Conservation (phyloP, 371 early-diverging fungal species). For the Syncephalis fuscata region DNA sequence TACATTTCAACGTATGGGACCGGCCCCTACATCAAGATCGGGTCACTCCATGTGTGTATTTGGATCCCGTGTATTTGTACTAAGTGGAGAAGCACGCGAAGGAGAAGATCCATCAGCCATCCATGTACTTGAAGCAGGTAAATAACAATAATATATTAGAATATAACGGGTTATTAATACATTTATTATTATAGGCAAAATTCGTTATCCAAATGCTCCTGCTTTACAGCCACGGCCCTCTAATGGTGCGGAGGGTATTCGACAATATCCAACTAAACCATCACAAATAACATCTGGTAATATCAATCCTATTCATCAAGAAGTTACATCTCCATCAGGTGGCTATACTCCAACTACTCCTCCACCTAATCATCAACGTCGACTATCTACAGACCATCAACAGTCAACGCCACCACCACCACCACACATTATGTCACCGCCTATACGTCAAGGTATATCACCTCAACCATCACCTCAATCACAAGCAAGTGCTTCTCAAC, state of each 20-base stretch:
- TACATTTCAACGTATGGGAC: background rate
- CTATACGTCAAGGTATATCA: background rate
- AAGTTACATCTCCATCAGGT: background rate
- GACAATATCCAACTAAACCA: background rate
- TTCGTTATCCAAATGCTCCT: constrained; percentile 31
- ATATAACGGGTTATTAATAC: constrained; percentile 1
- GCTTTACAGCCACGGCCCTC: constrained; percentile 6
- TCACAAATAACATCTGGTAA: background rate
- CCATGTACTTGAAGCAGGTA: constrained; percentile 13
- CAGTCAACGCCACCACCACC: background rate
- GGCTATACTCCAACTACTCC: no score
- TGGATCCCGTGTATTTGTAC: background rate
- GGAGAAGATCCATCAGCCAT: background rate
- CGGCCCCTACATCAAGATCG: background rate
- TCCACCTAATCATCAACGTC: constrained; percentile 3
- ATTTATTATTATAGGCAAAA: constrained; percentile 31
- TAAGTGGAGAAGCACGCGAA: background rate
- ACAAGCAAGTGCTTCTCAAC: background rate
- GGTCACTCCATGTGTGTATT: background rate
- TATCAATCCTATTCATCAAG: background rate
- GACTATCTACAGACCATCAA: background rate
- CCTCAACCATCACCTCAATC: background rate
- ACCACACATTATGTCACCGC: background rate
- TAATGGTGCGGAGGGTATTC: constrained; percentile 5
- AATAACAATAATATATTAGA: constrained; percentile 40